Evolutionary conservation across 768 basidiomycete genomes (phyloP), one percentile per base, ranked within the genome.

Genomic region (Clathrus columnatus): DNA sequence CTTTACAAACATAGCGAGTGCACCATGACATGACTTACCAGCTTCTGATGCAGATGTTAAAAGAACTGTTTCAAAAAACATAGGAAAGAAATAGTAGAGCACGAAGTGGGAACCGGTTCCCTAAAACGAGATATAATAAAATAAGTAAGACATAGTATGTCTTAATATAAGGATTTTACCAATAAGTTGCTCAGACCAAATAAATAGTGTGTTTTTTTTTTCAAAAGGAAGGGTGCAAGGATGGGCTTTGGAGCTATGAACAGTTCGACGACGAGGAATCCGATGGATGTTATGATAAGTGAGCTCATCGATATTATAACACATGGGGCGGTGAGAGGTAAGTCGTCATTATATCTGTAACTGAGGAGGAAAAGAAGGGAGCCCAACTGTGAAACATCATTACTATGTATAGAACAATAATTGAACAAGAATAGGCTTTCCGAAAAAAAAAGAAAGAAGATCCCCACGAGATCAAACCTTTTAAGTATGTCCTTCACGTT

Each of bases 21-120:
- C 23, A 20, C 30, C 30, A 27, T 17, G 21, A 45, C 18, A 18
- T 6, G 7, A 66, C 76, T 53, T 60, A 82, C 83, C 83, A 14
- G 84, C 82, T 6, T 75, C 77, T 10, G 84, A 80, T 21, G 86
- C 81, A 50, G 73, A 84, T 14, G 84, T 81, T 24, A 87, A 64
- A 65, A 77, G 72, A 4, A 90, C 88, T 0, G 85, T 87, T 66
- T 90, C 86, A 65, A 90, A 91, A 84, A 85, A 90, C 66, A 84
- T 82, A 4, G 88, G 88, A 68, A 80, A 85, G 68, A 84, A 89
- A 67, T 86, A 91, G 65, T 79, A 84, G 61, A 90, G 74, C 0
- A 81, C 72, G 54, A 91, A 85, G n/a, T n/a, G n/a, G n/a, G n/a
- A n/a, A n/a, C n/a, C n/a, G n/a, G n/a, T n/a, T n/a, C n/a, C n/a